A percentile compares a stretch with the other conserved stretches of the same genome.
Conservation (phyloP, 2,329 filamentous ascomycete species). For the Trichophaea hybrida region DNA sequence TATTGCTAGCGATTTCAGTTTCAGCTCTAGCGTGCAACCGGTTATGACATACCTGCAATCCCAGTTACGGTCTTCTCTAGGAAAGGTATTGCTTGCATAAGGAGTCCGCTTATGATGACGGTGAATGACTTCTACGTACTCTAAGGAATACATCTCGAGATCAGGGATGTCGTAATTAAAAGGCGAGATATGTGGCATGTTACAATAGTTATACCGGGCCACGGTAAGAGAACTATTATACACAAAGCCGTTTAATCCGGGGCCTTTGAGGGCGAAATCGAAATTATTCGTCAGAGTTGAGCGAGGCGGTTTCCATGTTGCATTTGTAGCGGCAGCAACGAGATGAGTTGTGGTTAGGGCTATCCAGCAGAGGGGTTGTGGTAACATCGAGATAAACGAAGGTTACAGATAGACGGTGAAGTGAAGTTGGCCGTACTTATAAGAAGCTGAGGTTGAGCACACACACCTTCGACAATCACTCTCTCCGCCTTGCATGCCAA, state of each 20-base stretch:
- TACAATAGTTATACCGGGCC: constrained; percentile 64
- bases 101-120: constrained; percentile 75
- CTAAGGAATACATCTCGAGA: constrained; percentile 43
- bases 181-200: constrained; percentile 69
- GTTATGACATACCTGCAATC: constrained; percentile 40
- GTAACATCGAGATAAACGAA: no score
- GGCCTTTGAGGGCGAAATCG: constrained; percentile 40
- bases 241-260: constrained; percentile 57
- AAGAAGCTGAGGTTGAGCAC: no score
- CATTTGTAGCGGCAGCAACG: no score
- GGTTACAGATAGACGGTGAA: no score
- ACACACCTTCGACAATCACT: no score
- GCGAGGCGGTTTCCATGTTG: constrained; percentile 44
- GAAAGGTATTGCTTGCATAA: constrained; percentile 64
- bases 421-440: no score
- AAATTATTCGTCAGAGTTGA: constrained; percentile 48
- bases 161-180: constrained; percentile 46
- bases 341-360: no score
- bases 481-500: no score
- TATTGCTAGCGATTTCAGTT: background rate
- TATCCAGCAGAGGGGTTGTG: no score
- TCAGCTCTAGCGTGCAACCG: no score
- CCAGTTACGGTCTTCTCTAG: constrained; percentile 58
- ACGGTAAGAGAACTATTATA: constrained; percentile 53
- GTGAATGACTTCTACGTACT: constrained; percentile 70